A percentile compares a stretch with the other conserved stretches of the same genome.
Conservation (phyloP, 805 yeast species). For the Ogataea saltuana region DNA sequence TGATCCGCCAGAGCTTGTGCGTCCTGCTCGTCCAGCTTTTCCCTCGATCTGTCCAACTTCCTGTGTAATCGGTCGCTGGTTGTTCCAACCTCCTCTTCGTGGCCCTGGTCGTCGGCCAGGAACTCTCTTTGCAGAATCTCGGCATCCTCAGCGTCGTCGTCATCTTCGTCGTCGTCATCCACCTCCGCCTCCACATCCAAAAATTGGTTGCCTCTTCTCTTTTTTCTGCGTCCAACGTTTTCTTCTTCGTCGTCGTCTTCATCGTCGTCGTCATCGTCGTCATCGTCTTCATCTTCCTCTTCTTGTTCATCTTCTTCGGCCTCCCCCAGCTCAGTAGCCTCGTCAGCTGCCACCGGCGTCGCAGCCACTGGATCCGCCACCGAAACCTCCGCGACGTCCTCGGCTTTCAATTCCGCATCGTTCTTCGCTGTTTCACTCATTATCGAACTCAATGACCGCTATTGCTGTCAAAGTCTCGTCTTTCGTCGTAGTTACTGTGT, state of each 20-base stretch:
- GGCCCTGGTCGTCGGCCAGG: constrained; percentile 72
- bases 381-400: background rate
- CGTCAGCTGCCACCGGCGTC: constrained; percentile 11
- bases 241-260: constrained; percentile 61
- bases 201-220: constrained; percentile 73
- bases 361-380: background rate
- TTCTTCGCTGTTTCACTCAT: constrained; percentile 4
- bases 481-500: background rate
- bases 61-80: constrained; percentile 76
- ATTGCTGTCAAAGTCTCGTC: background rate
- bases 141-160: constrained; percentile 94
- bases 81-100: constrained; percentile 51
- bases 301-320: constrained; percentile 23
- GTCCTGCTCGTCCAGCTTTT: constrained; percentile 87
- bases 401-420: background rate
- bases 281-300: constrained; percentile 34
- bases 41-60: constrained; percentile 80
- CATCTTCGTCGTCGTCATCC: constrained; percentile 94
- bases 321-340: constrained; percentile 29
- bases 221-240: constrained; percentile 47
- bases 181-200: constrained; percentile 99
- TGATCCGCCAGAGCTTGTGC: constrained; percentile 93
- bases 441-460: constrained; percentile 3
- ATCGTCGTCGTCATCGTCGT: constrained; percentile 39
- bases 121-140: constrained; percentile 82